These are phyloP conservation scores for Mrakia hoshinonis DNA, from an alignment of 768 basidiomycete species.

Conservation along the genomic window DNA sequence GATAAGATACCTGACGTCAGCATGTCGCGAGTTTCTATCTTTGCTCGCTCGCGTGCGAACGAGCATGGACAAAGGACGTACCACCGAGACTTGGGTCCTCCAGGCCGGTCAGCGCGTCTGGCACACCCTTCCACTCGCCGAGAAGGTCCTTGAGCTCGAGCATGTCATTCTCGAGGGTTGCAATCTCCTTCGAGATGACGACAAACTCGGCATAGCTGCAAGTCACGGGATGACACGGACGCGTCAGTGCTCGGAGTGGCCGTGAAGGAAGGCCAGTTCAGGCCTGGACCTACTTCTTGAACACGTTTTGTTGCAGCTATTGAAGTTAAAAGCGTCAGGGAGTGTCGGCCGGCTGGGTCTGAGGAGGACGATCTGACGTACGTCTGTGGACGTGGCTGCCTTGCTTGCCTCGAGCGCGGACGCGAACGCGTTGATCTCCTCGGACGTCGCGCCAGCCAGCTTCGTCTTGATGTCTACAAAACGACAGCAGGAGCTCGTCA, in stretches of 20 bases:
- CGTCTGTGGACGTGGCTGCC: constrained; percentile 62
- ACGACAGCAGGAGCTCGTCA: background rate
- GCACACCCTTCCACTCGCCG: constrained; percentile 93
- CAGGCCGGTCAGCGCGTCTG: constrained; percentile 55
- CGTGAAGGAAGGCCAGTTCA: background rate
- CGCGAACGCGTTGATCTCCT: constrained; percentile 49
- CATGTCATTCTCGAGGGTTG: constrained; percentile 93
- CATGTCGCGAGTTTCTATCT: no score
- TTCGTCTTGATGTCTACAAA: constrained; percentile 36
- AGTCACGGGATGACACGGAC: background rate
- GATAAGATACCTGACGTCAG: background rate
- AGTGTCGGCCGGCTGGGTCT: no score
- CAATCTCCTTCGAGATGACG: constrained; percentile 91
- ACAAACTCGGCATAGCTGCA: constrained; percentile 92
- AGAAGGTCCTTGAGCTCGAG: constrained; percentile 89
- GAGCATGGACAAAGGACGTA: no score
- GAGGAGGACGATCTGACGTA: background rate
- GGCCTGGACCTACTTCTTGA: constrained; percentile 63
- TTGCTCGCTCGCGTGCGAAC: no score
- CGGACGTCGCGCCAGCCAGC: constrained; percentile 39
- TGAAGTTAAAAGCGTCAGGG: no score
- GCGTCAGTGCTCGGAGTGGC: constrained; percentile 25
- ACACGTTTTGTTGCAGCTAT: constrained; percentile 76
- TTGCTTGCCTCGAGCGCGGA: constrained; percentile 64
- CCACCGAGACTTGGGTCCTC: constrained; percentile 52